Evolutionary conservation across 164 flowering plant species (phyloP).

Genomic region (Aristolochia contorta): DNA sequence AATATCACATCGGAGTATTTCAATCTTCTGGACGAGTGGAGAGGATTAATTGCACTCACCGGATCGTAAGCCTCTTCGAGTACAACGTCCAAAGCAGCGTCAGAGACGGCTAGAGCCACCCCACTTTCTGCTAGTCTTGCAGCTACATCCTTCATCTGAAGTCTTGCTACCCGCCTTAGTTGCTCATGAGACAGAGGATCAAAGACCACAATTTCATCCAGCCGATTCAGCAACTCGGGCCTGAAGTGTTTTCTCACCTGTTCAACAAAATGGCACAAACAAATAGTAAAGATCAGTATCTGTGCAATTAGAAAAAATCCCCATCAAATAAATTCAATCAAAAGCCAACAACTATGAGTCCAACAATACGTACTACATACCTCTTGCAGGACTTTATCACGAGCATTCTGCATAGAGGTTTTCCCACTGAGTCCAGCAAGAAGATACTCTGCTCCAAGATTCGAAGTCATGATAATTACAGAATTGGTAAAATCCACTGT

Average conservation of each 20-base stretch:
- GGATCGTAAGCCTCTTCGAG: constrained; percentile 78
- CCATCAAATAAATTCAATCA: too few relatives aligned
- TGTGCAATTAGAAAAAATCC: not conserved
- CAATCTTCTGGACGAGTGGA: too few relatives aligned
- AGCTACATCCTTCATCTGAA: constrained; percentile 82
- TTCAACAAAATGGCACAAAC: not conserved
- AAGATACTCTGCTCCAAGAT: constrained; percentile 86
- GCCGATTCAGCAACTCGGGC: constrained; percentile 75
- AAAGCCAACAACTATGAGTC: too few relatives aligned
- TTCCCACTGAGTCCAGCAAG: constrained; percentile 58
- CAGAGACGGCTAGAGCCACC: constrained; percentile 68
- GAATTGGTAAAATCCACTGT: constrained; percentile 83
- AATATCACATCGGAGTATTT: not conserved
- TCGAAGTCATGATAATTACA: constrained; percentile 90
- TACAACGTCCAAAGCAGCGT: constrained; percentile 64
- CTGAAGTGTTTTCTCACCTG: constrained; percentile 74
- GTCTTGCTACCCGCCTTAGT: constrained; percentile 60
- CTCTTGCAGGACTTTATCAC: constrained; percentile 64
- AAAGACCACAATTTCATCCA: constrained; percentile 85
- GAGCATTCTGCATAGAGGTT: constrained; percentile 56
- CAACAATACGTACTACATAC: constrained; percentile 12
- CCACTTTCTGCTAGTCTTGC: constrained; percentile 78
- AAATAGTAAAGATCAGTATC: not conserved
- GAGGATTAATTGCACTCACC: constrained; percentile 24
- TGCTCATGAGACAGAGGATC: constrained; percentile 84